Evolutionary conservation across 2,329 filamentous ascomycete genomes (phyloP).

Genomic region (Cladosporium sp.): DNA sequence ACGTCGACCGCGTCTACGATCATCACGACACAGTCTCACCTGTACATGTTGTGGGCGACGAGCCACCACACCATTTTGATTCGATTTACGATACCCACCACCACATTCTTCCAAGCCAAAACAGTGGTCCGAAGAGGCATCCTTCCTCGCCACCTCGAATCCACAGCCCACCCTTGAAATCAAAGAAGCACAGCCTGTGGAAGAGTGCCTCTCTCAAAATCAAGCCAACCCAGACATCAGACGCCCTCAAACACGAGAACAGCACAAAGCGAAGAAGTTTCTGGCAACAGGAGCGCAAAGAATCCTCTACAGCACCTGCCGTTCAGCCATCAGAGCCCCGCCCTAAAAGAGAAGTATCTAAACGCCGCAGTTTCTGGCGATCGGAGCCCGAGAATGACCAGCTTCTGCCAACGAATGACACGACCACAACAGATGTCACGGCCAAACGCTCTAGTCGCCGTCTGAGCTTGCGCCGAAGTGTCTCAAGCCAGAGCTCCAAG

Average conservation of each 20-base stretch:
- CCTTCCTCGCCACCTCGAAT: conserved; percentile 8
- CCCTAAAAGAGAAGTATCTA: neutral
- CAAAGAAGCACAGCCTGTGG: neutral
- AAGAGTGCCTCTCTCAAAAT: neutral
- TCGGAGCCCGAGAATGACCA: neutral
- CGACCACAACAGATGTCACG: neutral
- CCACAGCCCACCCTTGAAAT: conserved; percentile 1
- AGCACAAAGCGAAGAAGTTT: conserved; percentile 5
- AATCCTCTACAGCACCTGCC: neutral
- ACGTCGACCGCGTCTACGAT: neutral
- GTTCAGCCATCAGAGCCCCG: neutral
- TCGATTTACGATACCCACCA: conserved; percentile 9
- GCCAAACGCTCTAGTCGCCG: neutral
- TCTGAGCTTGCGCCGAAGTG: neutral
- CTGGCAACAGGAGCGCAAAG: neutral
- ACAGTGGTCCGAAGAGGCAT: neutral
- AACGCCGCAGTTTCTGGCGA: neutral
- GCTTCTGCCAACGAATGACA: neutral
- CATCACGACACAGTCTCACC: neutral
- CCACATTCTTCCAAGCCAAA: neutral
- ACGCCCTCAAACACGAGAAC: neutral
- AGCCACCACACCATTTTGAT: conserved; percentile 1
- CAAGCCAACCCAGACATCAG: neutral
- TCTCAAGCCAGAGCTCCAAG: conserved; percentile 3
- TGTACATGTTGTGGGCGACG: neutral